These are phyloP conservation scores for Oemleria cerasiformis DNA, from an alignment of 306 rosid genomes.

Conservation along the genomic window DNA sequence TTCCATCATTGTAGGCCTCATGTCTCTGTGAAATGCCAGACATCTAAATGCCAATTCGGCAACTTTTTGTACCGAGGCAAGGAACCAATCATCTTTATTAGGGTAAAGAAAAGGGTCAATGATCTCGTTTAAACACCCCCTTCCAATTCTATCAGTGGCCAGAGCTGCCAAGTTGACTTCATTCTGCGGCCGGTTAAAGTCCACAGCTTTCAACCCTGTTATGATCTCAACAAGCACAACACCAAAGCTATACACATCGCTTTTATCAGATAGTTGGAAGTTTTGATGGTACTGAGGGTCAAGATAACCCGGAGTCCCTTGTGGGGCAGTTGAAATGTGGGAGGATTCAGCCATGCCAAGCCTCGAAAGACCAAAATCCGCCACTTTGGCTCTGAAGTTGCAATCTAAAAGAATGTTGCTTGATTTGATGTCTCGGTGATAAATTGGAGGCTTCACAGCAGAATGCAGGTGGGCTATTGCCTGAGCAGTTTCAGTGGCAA, in stretches of 20 bases:
- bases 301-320: conserved; percentile 94
- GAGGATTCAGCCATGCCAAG: conserved; percentile 74
- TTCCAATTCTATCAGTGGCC: conserved; percentile 63
- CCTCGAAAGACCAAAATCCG: conserved; percentile 95
- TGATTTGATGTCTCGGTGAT: conserved; percentile 88
- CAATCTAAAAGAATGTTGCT: conserved; percentile 78
- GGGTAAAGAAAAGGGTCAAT: conserved; percentile 58
- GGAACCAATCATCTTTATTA: conserved; percentile 42
- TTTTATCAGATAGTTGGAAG: conserved; percentile 87
- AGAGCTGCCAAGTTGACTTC: conserved; percentile 80
- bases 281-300: conserved; percentile 97
- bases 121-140: conserved; percentile 61
- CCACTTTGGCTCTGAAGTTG: conserved; percentile 67
- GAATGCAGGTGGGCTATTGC: conserved; percentile 90
- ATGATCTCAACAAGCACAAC: conserved; percentile 88
- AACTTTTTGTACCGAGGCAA: conserved; percentile 56
- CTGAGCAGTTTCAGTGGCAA: conserved; percentile 83
- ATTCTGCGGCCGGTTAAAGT: conserved; percentile 65
- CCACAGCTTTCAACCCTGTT: conserved; percentile 77
- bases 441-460: conserved; percentile 67
- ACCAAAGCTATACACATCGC: conserved; percentile 92
- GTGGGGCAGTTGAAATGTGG: conserved; percentile 90
- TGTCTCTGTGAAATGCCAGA: conserved; percentile 82
- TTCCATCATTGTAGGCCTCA: conserved; percentile 91
- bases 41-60: conserved; percentile 91